These are phyloP conservation scores for Lasiosphaeriaceae sp. DNA, from an alignment of 495 filamentous ascomycete genomes.

Conservation along the genomic window DNA sequence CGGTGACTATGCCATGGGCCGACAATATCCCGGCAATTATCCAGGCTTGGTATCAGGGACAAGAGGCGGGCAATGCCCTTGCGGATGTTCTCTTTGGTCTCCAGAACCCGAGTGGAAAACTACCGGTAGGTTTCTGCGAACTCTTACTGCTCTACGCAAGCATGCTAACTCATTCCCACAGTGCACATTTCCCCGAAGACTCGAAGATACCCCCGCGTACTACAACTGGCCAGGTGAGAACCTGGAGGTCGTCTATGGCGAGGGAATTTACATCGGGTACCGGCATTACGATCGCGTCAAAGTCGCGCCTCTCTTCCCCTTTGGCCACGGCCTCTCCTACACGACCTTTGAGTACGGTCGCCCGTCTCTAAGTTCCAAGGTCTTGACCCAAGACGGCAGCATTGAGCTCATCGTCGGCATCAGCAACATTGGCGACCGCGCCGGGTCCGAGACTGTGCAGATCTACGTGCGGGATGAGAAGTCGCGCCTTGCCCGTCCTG, in stretches of 20 bases:
- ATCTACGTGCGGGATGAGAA: constrained; percentile 62
- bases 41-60: constrained; percentile 76
- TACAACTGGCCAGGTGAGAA: constrained; percentile 84
- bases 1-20: constrained; percentile 82
- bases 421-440: constrained; percentile 61
- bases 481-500: constrained; percentile 58
- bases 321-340: constrained; percentile 82
- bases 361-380: constrained; percentile 47
- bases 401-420: constrained; percentile 61
- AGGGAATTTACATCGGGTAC: constrained; percentile 82
- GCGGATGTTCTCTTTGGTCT: constrained; percentile 83
- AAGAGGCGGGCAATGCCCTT: constrained; percentile 86
- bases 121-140: constrained; percentile 53
- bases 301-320: constrained; percentile 66
- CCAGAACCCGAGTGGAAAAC: constrained; percentile 77
- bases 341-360: constrained; percentile 68
- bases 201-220: constrained; percentile 79
- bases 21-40: constrained; percentile 63
- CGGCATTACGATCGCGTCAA: constrained; percentile 73
- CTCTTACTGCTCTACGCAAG: not conserved
- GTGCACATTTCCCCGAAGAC: constrained; percentile 63
- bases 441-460: constrained; percentile 76
- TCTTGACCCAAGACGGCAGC: constrained; percentile 48
- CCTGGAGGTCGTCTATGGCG: constrained; percentile 72
- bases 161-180: constrained; percentile 8